These are phyloP conservation scores for Wakefieldia striispora DNA, from an alignment of 768 basidiomycete genomes.

Conservation along the genomic window DNA sequence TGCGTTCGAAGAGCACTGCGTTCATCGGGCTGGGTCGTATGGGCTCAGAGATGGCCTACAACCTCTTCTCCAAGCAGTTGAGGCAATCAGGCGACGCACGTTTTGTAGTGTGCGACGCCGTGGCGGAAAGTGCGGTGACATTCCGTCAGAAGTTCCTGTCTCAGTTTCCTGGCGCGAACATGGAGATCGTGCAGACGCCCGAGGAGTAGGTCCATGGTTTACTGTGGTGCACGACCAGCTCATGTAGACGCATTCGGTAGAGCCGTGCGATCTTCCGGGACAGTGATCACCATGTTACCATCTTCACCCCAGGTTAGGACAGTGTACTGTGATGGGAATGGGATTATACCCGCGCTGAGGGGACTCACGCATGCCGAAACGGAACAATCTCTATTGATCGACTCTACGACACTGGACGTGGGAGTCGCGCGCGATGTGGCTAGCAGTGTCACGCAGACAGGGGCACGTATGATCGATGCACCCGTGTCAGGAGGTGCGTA, in stretches of 20 bases:
- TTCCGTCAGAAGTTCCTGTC: constrained; percentile 57
- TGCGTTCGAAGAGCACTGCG: constrained; percentile 53
- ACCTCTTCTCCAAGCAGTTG: constrained; percentile 75
- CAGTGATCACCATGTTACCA: constrained; percentile 87
- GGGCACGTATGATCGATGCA: constrained; percentile 84
- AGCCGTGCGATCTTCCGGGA: constrained; percentile 59
- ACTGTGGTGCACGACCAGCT: background rate
- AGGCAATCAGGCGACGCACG: constrained; percentile 48
- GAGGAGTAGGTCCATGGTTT: constrained; percentile 55
- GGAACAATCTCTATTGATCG: constrained; percentile 66
- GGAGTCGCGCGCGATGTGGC: constrained; percentile 68
- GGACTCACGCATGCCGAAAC: constrained; percentile 39
- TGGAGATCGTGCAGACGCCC: constrained; percentile 62
- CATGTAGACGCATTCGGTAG: constrained; percentile 36
- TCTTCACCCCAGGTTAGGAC: constrained; percentile 83
- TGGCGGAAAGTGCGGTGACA: constrained; percentile 51
- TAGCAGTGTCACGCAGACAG: constrained; percentile 44
- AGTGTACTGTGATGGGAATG: constrained; percentile 64
- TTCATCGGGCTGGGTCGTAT: constrained; percentile 89
- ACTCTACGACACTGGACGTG: constrained; percentile 90
- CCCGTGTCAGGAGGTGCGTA: constrained; percentile 87
- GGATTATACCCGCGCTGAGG: constrained; percentile 63
- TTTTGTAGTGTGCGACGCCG: constrained; percentile 80
- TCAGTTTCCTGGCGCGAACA: constrained; percentile 56
- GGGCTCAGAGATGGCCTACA: constrained; percentile 85